Evolutionary conservation across 352 stramenopile genomes (phyloP).

Genomic region (Phytophthora hibernalis): DNA sequence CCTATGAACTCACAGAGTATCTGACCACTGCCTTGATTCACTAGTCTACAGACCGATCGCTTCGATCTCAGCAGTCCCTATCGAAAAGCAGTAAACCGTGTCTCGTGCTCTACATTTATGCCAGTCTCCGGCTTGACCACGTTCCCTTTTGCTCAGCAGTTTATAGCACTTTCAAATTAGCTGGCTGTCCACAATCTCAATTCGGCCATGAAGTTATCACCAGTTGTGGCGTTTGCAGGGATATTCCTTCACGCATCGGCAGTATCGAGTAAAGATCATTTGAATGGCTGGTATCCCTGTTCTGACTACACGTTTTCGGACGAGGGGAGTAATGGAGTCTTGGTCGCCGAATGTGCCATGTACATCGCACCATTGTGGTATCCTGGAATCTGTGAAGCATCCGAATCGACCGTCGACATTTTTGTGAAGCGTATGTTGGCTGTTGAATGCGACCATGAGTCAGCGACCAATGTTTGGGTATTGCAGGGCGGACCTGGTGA

Average conservation of each 20-base stretch:
- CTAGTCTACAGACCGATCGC: not conserved
- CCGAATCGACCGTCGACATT: slow-evolving; percentile 30
- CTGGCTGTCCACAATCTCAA: not conserved
- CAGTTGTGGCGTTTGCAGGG: not conserved
- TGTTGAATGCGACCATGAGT: slow-evolving; percentile 2
- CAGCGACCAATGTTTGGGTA: slow-evolving; percentile 46
- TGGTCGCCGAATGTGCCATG: slow-evolving; percentile 36
- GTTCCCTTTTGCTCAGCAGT: not conserved
- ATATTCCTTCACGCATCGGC: not conserved
- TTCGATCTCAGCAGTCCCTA: not conserved
- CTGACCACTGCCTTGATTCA: slow-evolving; percentile 3
- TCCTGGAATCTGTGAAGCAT: slow-evolving; percentile 24
- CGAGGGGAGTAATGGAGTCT: slow-evolving; percentile 5
- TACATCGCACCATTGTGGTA: slow-evolving; percentile 44
- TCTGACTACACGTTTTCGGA: slow-evolving; percentile 35
- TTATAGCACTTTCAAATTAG: slow-evolving; percentile 16
- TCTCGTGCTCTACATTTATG: no score
- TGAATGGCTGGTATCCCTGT: slow-evolving; percentile 40
- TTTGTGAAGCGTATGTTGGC: slow-evolving; percentile 50
- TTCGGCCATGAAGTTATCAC: slow-evolving; percentile 11
- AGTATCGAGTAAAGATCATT: not conserved
- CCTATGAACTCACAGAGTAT: no score
- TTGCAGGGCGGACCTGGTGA: slow-evolving; percentile 48
- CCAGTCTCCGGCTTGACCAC: no score
- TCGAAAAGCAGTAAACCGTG: no score